phyloP scores from a whole-genome alignment of 306 rosid genomes.

The Casuarina glauca region DNA sequence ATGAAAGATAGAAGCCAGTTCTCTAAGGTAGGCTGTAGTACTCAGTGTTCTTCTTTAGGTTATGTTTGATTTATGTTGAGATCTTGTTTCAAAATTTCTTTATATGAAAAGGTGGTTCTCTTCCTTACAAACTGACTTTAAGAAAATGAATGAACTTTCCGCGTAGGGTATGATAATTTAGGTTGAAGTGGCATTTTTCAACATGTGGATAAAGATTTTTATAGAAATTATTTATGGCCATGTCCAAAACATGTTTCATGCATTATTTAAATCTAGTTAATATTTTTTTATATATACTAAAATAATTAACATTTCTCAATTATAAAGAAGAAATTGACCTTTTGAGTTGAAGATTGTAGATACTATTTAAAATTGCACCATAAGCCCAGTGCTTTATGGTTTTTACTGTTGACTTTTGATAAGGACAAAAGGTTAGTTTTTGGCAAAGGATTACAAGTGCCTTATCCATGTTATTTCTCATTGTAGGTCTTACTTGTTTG shows the following conservation, averaged over 20 bases:
- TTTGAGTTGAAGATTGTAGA: constrained; percentile 24
- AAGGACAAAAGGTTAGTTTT: neutral
- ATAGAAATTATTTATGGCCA: no score
- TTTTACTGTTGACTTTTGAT: neutral
- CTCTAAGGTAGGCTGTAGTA: constrained; percentile 43
- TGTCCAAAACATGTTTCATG: no score
- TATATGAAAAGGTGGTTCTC: constrained; percentile 26
- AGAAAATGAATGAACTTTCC: constrained; percentile 47
- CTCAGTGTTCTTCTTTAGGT: neutral
- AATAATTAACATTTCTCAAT: no score
- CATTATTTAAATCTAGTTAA: no score
- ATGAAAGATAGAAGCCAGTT: constrained; percentile 59
- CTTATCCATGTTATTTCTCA: neutral
- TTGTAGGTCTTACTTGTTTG: constrained; percentile 63
- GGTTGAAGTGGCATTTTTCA: no score
- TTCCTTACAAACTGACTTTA: constrained; percentile 51
- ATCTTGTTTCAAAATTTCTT: neutral
- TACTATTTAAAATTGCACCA: constrained; percentile 52
- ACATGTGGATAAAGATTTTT: no score
- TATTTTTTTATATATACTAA: no score
- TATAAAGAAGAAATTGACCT: no score
- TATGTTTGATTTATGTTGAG: no score
- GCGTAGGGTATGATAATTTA: no score
- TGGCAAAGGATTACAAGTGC: neutral
- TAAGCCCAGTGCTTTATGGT: neutral